These are phyloP conservation scores for Fusarium proliferatum DNA, from an alignment of 2,329 filamentous ascomycete genomes.

Conservation along the genomic window DNA sequence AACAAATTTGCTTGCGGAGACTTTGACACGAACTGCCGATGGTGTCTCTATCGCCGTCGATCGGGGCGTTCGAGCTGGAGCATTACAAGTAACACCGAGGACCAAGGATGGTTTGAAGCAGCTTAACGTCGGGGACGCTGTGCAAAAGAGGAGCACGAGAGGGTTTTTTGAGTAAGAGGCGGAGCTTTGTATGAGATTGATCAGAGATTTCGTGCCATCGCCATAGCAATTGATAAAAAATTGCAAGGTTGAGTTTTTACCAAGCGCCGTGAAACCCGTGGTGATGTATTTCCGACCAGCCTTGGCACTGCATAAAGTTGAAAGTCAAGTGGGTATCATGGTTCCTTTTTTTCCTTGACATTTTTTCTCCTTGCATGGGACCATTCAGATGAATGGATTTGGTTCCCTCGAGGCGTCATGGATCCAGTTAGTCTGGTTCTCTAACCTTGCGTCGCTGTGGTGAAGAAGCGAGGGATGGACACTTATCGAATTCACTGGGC, in stretches of 20 bases:
- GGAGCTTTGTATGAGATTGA: slow-evolving; percentile 25
- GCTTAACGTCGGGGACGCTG: slow-evolving; percentile 32
- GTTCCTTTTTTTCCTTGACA: slow-evolving; percentile 1
- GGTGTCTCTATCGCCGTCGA: neutral
- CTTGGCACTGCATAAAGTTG: slow-evolving; percentile 30
- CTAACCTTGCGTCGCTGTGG: slow-evolving; percentile 38
- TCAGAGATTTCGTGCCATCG: slow-evolving; percentile 19
- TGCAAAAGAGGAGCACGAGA: slow-evolving; percentile 16
- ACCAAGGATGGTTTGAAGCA: slow-evolving; percentile 14
- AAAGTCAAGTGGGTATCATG: slow-evolving; percentile 17
- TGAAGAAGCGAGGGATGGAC: slow-evolving; percentile 40
- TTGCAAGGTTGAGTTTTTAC: slow-evolving; percentile 19
- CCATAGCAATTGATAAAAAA: slow-evolving; percentile 36
- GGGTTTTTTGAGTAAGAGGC: slow-evolving; percentile 14
- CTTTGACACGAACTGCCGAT: slow-evolving; percentile 16
- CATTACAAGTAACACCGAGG: slow-evolving; percentile 26
- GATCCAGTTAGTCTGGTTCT: slow-evolving; percentile 23
- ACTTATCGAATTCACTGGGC: slow-evolving; percentile 3
- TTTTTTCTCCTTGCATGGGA: slow-evolving; percentile 10
- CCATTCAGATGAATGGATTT: slow-evolving; percentile 19
- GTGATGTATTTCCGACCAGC: slow-evolving; percentile 29
- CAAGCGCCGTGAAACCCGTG: slow-evolving; percentile 8
- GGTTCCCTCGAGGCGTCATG: slow-evolving; percentile 34
- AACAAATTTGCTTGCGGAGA: slow-evolving; percentile 6
- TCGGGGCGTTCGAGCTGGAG: slow-evolving; percentile 14